phyloP scores from a whole-genome alignment of 352 stramenopile species.

The Elongisporangium prolatum region DNA sequence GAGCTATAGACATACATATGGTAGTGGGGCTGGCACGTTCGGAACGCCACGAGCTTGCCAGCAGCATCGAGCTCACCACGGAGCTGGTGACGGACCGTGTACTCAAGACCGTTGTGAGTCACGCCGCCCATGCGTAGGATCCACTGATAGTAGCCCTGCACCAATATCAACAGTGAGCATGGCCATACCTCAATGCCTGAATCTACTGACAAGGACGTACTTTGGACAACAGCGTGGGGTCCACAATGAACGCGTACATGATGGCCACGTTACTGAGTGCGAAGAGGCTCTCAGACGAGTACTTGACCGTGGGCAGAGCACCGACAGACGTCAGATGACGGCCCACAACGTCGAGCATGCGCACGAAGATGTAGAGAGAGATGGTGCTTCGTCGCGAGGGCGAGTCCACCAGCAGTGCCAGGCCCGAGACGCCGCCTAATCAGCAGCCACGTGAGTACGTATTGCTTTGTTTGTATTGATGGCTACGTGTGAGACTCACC shows the following conservation, averaged over 20 bases:
- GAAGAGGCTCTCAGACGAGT: constrained; percentile 75
- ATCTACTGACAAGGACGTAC: constrained; percentile 16
- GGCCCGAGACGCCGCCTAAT: constrained; percentile 47
- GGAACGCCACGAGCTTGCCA: constrained; percentile 46
- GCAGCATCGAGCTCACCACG: constrained; percentile 35
- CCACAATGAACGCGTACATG: constrained; percentile 75
- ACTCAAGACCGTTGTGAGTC: constrained; percentile 69
- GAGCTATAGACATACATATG: constrained; percentile 54
- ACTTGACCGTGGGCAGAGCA: constrained; percentile 45
- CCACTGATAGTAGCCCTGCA: constrained; percentile 81
- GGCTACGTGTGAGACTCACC: constrained; percentile 6
- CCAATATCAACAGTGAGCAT: background rate
- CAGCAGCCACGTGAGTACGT: background rate
- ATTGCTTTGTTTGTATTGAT: background rate
- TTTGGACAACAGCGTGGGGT: constrained; percentile 65
- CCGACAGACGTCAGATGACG: constrained; percentile 57
- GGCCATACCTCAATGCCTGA: background rate
- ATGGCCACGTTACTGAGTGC: constrained; percentile 70
- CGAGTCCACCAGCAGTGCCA: constrained; percentile 70
- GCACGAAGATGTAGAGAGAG: constrained; percentile 83
- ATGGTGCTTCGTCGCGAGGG: constrained; percentile 58
- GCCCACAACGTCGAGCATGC: constrained; percentile 79
- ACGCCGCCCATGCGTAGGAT: constrained; percentile 70
- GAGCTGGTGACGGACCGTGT: constrained; percentile 56
- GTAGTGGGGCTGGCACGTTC: constrained; percentile 79